A percentile compares a stretch with the other conserved stretches of the same genome.
phyloP scores from a whole-genome alignment of 805 yeast species.

The Wickerhamomyces chaumierensis region DNA sequence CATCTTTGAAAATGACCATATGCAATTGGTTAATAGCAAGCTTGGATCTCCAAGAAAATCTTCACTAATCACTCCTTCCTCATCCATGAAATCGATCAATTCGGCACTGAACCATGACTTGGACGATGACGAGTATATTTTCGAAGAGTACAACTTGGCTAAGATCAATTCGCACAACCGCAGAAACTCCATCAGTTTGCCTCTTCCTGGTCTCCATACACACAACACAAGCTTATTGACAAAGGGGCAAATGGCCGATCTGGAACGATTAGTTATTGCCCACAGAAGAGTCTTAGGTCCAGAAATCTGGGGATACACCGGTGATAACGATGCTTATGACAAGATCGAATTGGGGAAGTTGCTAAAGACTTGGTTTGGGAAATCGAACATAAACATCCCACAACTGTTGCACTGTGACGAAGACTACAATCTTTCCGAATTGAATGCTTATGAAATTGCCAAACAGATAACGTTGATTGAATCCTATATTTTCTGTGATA shows the following conservation, averaged over 20 bases:
- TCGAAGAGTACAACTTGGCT: conserved; percentile 48
- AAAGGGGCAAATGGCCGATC: conserved; percentile 19
- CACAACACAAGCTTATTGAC: conserved; percentile 14
- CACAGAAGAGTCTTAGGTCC: conserved; percentile 38
- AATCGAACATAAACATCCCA: conserved; percentile 30
- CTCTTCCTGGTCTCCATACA: conserved; percentile 16
- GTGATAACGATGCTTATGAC: conserved; percentile 8
- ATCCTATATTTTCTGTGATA: conserved; percentile 49
- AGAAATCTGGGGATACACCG: conserved; percentile 13
- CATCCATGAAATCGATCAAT: conserved; percentile 20
- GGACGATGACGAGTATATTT: conserved; percentile 32
- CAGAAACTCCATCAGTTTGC: conserved; percentile 28
- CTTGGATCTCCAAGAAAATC: conserved; percentile 21
- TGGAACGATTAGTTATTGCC: conserved; percentile 37
- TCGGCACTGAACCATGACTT: conserved; percentile 17
- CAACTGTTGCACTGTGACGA: background rate
- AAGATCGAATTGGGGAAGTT: conserved; percentile 15
- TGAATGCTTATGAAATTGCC: conserved; percentile 65
- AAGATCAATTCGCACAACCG: conserved; percentile 26
- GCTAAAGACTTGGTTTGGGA: conserved; percentile 43
- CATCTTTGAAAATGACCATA: conserved; percentile 8
- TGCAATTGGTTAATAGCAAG: conserved; percentile 44
- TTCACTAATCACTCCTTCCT: conserved; percentile 26
- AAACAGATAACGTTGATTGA: conserved; percentile 70
- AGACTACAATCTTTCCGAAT: conserved; percentile 22